Evolutionary conservation across 106 monocot genomes (phyloP).

Genomic region (Dioscorea alata): DNA sequence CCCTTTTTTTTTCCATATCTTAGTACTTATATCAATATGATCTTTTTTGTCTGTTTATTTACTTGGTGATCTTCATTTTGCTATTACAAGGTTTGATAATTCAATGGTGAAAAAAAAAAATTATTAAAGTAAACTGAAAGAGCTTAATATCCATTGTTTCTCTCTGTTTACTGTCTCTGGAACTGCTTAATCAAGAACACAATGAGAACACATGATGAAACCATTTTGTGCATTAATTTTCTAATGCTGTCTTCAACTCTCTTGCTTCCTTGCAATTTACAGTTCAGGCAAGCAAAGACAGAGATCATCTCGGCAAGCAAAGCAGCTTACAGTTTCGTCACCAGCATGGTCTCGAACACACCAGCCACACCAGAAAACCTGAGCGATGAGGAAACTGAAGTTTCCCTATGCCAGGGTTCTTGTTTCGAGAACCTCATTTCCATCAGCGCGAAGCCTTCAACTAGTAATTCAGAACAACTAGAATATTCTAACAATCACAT

Average conservation of each 20-base stretch:
- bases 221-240: no score
- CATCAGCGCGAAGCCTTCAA: slow-evolving; percentile 66
- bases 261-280: slow-evolving; percentile 6
- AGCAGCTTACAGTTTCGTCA: slow-evolving; percentile 78
- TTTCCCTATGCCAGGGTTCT: slow-evolving; percentile 43
- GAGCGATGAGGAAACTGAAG: slow-evolving; percentile 31
- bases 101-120: no score
- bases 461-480: slow-evolving; percentile 19
- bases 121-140: no score
- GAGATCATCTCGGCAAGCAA: slow-evolving; percentile 80
- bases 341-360: slow-evolving; percentile 42
- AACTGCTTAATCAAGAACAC: no score
- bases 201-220: no score
- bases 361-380: slow-evolving; percentile 35
- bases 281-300: slow-evolving; percentile 82
- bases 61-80: no score
- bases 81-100: no score
- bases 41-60: background rate
- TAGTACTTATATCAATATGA: no score
- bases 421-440: slow-evolving; percentile 69
- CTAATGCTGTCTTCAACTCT: background rate
- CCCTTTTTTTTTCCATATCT: no score
- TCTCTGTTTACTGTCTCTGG: no score
- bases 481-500: slow-evolving; percentile 22
- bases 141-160: no score